Evolutionary conservation across 2,329 filamentous ascomycete species (phyloP).

Genomic region (Conoideocrella luteorostrata): DNA sequence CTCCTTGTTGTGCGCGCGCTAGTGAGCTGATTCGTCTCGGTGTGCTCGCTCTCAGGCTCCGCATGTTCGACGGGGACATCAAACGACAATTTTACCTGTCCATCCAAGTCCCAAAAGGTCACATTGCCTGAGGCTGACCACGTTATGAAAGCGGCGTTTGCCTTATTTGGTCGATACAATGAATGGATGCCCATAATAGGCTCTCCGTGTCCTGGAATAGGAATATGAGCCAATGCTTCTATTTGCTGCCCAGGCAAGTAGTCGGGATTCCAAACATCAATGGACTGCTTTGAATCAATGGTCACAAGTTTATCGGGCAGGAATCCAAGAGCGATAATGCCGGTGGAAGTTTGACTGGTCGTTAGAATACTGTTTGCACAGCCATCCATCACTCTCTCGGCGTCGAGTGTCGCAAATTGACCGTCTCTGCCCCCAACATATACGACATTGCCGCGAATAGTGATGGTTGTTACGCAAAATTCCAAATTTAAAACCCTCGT

Average conservation of each 20-base stretch:
- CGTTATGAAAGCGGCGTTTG: conserved; percentile 72
- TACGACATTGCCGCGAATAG: conserved; percentile 50
- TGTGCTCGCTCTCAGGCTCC: conserved; percentile 42
- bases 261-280: conserved; percentile 57
- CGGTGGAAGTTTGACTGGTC: conserved; percentile 30
- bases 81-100: conserved; percentile 58
- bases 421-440: conserved; percentile 66
- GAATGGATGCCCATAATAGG: conserved; percentile 67
- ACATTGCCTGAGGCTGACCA: conserved; percentile 80
- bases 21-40: conserved; percentile 51
- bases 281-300: conserved; percentile 68
- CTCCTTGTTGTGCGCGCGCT: conserved; percentile 54
- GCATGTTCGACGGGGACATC: conserved; percentile 63
- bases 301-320: conserved; percentile 62
- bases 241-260: conserved; percentile 34
- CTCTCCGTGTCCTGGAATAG: conserved; percentile 57
- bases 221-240: conserved; percentile 38
- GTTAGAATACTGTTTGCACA: conserved; percentile 32
- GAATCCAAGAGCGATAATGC: conserved; percentile 63
- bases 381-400: conserved; percentile 41
- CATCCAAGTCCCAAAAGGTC: conserved; percentile 74
- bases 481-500: conserved; percentile 58
- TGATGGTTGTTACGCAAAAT: conserved; percentile 63
- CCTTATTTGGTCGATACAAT: conserved; percentile 52
- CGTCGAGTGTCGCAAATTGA: conserved; percentile 46